These are phyloP conservation scores for Fusarium subtropicale DNA, from an alignment of 2,329 filamentous ascomycete species.

Conservation along the genomic window DNA sequence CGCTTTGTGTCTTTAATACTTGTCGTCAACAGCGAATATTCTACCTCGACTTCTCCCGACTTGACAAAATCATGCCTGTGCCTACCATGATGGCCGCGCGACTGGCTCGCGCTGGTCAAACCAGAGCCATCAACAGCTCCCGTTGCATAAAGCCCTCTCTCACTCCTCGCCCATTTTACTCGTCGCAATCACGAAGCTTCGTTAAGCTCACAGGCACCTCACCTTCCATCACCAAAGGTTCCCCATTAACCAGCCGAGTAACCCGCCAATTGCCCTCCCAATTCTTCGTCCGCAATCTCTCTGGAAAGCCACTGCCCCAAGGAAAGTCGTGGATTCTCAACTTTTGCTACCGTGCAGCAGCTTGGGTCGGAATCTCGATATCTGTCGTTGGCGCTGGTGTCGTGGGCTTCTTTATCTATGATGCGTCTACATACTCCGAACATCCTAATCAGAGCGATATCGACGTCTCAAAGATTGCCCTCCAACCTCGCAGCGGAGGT, in stretches of 20 bases:
- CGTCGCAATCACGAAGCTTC: conserved; percentile 37
- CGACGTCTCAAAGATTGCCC: conserved; percentile 83
- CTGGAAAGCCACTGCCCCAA: conserved; percentile 65
- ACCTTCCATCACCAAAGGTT: conserved; percentile 21
- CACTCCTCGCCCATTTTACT: conserved; percentile 22
- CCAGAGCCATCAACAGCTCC: conserved; percentile 24
- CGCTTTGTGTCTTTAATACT: conserved; percentile 5
- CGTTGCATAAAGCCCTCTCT: conserved; percentile 27
- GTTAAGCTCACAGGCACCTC: conserved; percentile 38
- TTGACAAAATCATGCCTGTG: conserved; percentile 36
- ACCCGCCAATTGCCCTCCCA: conserved; percentile 37
- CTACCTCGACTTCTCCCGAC: neutral
- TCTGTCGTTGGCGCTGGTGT: conserved; percentile 76
- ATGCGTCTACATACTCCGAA: conserved; percentile 89
- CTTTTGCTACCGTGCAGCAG: conserved; percentile 75
- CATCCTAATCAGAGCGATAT: conserved; percentile 75
- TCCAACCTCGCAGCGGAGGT: conserved; percentile 84
- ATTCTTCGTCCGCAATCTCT: conserved; percentile 57
- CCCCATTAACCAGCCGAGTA: conserved; percentile 10
- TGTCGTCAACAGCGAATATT: conserved; percentile 8
- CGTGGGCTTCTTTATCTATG: conserved; percentile 90
- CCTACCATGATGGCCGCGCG: conserved; percentile 43
- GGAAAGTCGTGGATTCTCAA: conserved; percentile 61
- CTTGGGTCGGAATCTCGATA: conserved; percentile 75
- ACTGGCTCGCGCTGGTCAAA: conserved; percentile 39